phyloP scores from a whole-genome alignment of 140 eudicot species.

The Stevia rebaudiana region DNA sequence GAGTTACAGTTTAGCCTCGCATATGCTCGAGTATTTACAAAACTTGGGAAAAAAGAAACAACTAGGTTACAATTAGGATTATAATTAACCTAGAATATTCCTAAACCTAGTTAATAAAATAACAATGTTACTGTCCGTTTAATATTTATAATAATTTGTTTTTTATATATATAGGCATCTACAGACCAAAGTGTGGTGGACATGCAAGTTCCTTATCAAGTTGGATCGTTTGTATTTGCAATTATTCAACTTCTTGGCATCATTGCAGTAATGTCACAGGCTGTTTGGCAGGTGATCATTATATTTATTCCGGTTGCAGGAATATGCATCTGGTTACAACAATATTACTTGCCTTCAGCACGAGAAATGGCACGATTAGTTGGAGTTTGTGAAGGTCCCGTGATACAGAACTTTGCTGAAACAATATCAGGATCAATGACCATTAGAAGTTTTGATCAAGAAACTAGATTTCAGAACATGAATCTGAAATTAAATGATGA shows the following conservation, averaged over 20 bases:
- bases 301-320: conserved; percentile 57
- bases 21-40: too few relatives aligned
- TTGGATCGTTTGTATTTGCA: conserved; percentile 52
- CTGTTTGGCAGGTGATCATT: conserved; percentile 71
- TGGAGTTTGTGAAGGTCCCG: conserved; percentile 79
- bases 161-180: conserved; percentile 48
- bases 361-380: conserved; percentile 61
- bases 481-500: conserved; percentile 54
- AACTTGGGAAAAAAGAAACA: too few relatives aligned
- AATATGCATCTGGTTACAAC: conserved; percentile 68
- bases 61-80: too few relatives aligned
- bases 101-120: too few relatives aligned
- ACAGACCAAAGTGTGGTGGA: conserved; percentile 85
- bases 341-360: conserved; percentile 68
- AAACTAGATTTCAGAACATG: conserved; percentile 48
- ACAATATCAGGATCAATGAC: conserved; percentile 79
- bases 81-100: too few relatives aligned
- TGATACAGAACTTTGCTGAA: conserved; percentile 85
- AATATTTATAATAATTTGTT: not conserved
- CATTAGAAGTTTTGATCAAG: conserved; percentile 77
- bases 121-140: too few relatives aligned
- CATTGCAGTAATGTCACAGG: conserved; percentile 66
- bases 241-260: conserved; percentile 64
- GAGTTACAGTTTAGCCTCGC: too few relatives aligned
- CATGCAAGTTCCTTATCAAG: conserved; percentile 46